These are phyloP conservation scores for Corchorus olitorius DNA, from an alignment of 345 rosid genomes.

Conservation along the genomic window DNA sequence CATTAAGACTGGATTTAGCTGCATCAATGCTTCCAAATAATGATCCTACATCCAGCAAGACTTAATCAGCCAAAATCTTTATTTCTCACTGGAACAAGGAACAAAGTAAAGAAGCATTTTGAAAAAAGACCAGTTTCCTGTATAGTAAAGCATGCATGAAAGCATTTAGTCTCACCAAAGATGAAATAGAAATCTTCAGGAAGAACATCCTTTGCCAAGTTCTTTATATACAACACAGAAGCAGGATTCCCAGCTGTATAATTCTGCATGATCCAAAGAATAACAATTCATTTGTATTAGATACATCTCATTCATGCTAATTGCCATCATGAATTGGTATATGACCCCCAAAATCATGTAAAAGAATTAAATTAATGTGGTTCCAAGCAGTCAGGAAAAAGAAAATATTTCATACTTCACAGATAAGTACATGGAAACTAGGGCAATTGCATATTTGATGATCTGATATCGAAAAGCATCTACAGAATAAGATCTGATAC, in stretches of 20 bases:
- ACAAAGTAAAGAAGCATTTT: constrained; percentile 1
- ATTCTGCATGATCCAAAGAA: constrained; percentile 54
- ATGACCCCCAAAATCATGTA: neutral
- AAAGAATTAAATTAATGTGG: neutral
- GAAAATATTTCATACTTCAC: neutral
- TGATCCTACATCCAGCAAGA: constrained; percentile 62
- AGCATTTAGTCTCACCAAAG: constrained; percentile 61
- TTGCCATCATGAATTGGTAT: neutral
- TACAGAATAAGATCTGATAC: neutral
- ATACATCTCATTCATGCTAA: constrained; percentile 4
- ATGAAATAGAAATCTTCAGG: constrained; percentile 77
- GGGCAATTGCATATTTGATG: too few species aligned
- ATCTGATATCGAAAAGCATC: neutral
- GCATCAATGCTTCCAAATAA: constrained; percentile 73
- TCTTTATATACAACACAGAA: constrained; percentile 78
- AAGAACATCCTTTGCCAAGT: constrained; percentile 79
- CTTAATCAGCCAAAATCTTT: constrained; percentile 16
- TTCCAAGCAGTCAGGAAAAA: neutral
- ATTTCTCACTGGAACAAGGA: constrained; percentile 4
- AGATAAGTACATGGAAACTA: neutral
- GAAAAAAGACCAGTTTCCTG: neutral
- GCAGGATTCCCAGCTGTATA: constrained; percentile 86
- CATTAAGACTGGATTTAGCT: constrained; percentile 64
- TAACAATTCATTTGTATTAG: neutral
- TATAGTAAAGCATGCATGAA: neutral